A percentile compares a stretch with the other conserved stretches of the same genome.
phyloP scores from a whole-genome alignment of 1,139 yeast genomes.

The Debaryomyces singareniensis region DNA sequence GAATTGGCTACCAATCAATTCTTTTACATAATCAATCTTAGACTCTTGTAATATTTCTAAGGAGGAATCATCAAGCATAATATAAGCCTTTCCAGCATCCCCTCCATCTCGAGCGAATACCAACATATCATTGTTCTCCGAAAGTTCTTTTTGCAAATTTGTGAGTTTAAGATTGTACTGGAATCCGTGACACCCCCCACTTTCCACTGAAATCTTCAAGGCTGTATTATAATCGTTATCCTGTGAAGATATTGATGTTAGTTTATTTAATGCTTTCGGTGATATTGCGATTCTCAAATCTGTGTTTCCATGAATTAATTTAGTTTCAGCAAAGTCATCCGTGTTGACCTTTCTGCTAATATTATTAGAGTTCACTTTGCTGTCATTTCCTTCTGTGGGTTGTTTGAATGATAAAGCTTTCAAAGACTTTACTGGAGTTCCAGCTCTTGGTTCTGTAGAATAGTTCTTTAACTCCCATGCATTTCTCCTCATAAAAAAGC shows the following conservation, averaged over 20 bases:
- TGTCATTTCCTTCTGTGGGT: constrained; percentile 10
- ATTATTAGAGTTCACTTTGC: neutral
- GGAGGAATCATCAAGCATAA: constrained; percentile 76
- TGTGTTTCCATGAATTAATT: constrained; percentile 29
- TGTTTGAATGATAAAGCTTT: constrained; percentile 22
- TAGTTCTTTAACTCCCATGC: neutral
- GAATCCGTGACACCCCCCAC: constrained; percentile 99
- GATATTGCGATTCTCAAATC: constrained; percentile 35
- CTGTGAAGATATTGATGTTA: constrained; percentile 47
- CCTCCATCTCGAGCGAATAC: constrained; percentile 60
- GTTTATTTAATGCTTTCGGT: constrained; percentile 38
- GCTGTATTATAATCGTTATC: constrained; percentile 62
- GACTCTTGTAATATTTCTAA: constrained; percentile 80
- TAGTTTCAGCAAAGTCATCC: constrained; percentile 26
- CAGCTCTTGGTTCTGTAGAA: neutral
- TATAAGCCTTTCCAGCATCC: constrained; percentile 37
- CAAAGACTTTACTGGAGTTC: constrained; percentile 13
- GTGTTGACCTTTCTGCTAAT: neutral
- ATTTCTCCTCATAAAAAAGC: neutral
- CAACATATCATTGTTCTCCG: constrained; percentile 22
- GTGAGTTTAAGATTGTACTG: constrained; percentile 75
- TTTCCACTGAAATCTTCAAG: constrained; percentile 75
- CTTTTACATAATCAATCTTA: constrained; percentile 83
- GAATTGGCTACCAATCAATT: constrained; percentile 91
- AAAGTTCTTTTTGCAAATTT: constrained; percentile 37